A percentile compares a stretch with the other conserved stretches of the same genome.
Evolutionary conservation across 2,329 filamentous ascomycete species (phyloP).

Genomic region (Penicillium polonicum): DNA sequence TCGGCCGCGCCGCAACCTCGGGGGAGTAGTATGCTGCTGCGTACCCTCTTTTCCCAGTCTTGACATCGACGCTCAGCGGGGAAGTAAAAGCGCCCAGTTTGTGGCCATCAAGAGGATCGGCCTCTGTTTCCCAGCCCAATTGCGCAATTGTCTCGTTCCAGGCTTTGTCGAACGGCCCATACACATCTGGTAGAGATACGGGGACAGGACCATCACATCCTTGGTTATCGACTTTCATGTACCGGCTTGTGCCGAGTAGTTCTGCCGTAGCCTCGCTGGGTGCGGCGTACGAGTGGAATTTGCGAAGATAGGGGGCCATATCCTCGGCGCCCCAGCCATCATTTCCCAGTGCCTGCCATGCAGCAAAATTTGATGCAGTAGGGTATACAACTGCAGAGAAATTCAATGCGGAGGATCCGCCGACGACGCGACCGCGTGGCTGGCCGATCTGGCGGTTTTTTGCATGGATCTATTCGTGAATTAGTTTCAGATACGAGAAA

Average conservation of each 20-base stretch:
- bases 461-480: constrained; percentile 27
- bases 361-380: constrained; percentile 42
- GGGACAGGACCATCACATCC: constrained; percentile 23
- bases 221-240: constrained; percentile 20
- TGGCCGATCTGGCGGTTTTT: constrained; percentile 44
- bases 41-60: constrained; percentile 38
- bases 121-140: constrained; percentile 24
- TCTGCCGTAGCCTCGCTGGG: constrained; percentile 25
- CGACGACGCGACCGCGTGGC: constrained; percentile 51
- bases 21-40: constrained; percentile 44
- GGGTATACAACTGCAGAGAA: constrained; percentile 32
- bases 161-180: constrained; percentile 26
- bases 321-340: constrained; percentile 46
- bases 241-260: constrained; percentile 14
- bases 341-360: constrained; percentile 49
- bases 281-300: constrained; percentile 35
- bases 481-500: not conserved
- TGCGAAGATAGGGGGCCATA: constrained; percentile 52
- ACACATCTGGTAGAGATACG: constrained; percentile 33
- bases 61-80: constrained; percentile 35
- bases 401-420: constrained; percentile 50
- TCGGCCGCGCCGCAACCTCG: constrained; percentile 42
- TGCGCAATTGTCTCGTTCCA: constrained; percentile 25
- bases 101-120: constrained; percentile 38
- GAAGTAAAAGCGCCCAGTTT: constrained; percentile 43